phyloP scores from a whole-genome alignment of 2,329 filamentous ascomycete genomes.

The Exophiala xenobiotica region DNA sequence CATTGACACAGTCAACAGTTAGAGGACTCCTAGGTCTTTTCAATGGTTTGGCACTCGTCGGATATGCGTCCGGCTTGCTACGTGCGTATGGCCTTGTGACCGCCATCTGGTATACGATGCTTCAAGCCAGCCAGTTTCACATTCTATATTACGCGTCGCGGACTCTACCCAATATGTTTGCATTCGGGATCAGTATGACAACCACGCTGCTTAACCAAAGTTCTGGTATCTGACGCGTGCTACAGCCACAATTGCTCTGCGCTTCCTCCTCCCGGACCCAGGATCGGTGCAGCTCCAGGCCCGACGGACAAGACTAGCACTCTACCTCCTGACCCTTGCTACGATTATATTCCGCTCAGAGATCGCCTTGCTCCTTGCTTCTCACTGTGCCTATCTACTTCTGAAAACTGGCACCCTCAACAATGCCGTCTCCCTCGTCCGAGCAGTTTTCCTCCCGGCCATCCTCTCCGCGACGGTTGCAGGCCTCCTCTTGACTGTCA shows the following conservation, averaged over 20 bases:
- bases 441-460: conserved; percentile 57
- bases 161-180: conserved; percentile 94
- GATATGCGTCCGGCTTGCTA: conserved; percentile 64
- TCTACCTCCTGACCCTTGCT: conserved; percentile 75
- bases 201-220: neutral
- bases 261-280: conserved; percentile 50
- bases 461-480: conserved; percentile 65
- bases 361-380: conserved; percentile 73
- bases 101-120: conserved; percentile 74
- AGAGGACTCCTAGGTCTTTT: conserved; percentile 73
- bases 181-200: conserved; percentile 71
- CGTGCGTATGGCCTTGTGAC: conserved; percentile 66
- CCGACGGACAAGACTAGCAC: conserved; percentile 60
- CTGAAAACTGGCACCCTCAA: conserved; percentile 40
- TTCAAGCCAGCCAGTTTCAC: conserved; percentile 87
- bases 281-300: conserved; percentile 31
- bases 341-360: conserved; percentile 88
- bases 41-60: conserved; percentile 68
- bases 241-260: conserved; percentile 43
- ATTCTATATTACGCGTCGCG: conserved; percentile 88
- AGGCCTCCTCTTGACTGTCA: conserved; percentile 68
- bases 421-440: conserved; percentile 18
- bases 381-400: conserved; percentile 64
- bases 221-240: conserved; percentile 2
- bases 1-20: conserved; percentile 46